Evolutionary conservation across 225 moss, liverwort and hornwort genomes (phyloP), one percentile per base, ranked within the genome.

Genomic region (Ulota crispa): DNA sequence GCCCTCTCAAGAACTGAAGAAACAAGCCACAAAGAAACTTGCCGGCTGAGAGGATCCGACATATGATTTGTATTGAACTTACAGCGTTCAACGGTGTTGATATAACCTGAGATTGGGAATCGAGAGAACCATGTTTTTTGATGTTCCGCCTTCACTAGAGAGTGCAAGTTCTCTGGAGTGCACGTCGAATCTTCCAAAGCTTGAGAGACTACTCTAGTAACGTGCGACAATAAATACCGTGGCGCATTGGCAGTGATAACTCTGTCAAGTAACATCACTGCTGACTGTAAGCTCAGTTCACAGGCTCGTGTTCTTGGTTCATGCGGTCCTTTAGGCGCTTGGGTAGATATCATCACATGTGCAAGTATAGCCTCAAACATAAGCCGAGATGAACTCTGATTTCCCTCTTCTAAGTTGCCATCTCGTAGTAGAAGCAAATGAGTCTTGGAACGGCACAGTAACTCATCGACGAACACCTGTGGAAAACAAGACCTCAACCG

Each of bases 401-500:
- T 50, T 82, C 31, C 78, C 82, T 74, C 77, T 85, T 91, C 87
- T 61, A 83, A 73, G 60, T 57, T 60, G 15, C 83, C 76, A 70
- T 90, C 89, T 64, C 83, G 88, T 57, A 88, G 81, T 32, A 81
- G 61, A n/a, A 93, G 83, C 57, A 97, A 86, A 13, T 88, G 85
- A 24, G 88, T 79, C 78, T 95, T 87, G 41, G 93, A 88, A 61
- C 56, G 87, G 27, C 88, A 84, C 61, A 91, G 83, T 9, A 95
- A 70, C 81, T 97, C 96, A 70, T 97, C 96, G 32, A 93, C 72
- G 70, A 88, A 96, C 50, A 96, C 95, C 96, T 96, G 84, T 55
- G 82, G 41, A 70, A 78, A 84, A 36, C 85, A 70, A 75, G 31
- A 79, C 66, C 77, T 67, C 42, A 61, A 68, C 62, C 68, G 36